phyloP scores from a whole-genome alignment of 2,329 filamentous ascomycete species.

The Pezicula radicicola region DNA sequence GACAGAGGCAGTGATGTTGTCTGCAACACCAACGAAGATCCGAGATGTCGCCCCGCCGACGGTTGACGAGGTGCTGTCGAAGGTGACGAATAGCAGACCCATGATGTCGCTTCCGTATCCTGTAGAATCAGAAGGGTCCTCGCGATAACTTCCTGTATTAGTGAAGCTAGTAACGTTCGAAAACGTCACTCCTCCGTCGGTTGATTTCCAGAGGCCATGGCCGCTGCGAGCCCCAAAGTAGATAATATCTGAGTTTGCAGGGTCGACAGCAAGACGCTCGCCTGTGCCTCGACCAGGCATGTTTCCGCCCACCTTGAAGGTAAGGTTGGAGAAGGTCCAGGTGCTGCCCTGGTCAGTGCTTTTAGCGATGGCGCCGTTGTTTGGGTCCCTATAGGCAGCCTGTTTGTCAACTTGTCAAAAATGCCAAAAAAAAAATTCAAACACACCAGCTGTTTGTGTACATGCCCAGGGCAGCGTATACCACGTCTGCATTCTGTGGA shows the following conservation, averaged over 20 bases:
- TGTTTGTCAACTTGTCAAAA: too few species aligned
- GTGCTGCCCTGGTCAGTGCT: constrained; percentile 50
- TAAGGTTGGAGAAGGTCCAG: constrained; percentile 44
- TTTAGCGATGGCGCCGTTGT: constrained; percentile 48
- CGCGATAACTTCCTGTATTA: constrained; percentile 45
- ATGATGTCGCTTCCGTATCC: constrained; percentile 45
- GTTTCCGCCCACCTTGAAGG: constrained; percentile 58
- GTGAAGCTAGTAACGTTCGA: constrained; percentile 47
- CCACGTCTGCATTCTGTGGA: constrained; percentile 43
- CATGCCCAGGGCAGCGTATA: constrained; percentile 50
- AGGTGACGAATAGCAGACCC: constrained; percentile 52
- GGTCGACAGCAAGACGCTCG: constrained; percentile 54
- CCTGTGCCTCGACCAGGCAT: constrained; percentile 57
- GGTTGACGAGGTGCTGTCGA: constrained; percentile 47
- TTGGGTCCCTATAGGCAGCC: too few species aligned
- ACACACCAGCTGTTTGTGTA: constrained; percentile 58
- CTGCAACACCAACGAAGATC: constrained; percentile 54
- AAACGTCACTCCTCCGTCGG: constrained; percentile 49
- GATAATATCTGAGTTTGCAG: constrained; percentile 49
- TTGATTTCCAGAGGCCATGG: constrained; percentile 55
- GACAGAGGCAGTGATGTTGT: constrained; percentile 48
- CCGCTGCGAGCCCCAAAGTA: constrained; percentile 56
- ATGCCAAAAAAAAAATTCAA: too few species aligned
- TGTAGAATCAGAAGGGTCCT: too few species aligned
- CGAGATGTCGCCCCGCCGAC: constrained; percentile 46